A percentile compares a stretch with the other conserved stretches of the same genome.
Conservation (phyloP, 2,329 filamentous ascomycete species). For the Claviceps quebecensis region DNA sequence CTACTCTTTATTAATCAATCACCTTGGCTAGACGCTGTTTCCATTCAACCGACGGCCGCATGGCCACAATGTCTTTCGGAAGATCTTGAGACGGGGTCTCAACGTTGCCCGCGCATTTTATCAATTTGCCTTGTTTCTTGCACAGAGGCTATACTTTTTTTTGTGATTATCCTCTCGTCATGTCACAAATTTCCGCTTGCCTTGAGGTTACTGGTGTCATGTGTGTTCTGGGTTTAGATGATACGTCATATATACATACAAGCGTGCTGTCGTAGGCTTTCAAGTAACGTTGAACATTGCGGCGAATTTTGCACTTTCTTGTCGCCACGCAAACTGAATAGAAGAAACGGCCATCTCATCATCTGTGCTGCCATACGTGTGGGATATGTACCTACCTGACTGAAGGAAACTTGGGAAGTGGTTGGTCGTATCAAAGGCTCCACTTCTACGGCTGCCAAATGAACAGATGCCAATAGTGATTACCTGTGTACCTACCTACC, state of each 20-base stretch:
- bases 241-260: constrained; percentile 16
- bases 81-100: constrained; percentile 7
- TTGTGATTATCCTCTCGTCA: neutral
- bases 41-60: neutral
- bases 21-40: constrained; percentile 5
- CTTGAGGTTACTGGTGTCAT: constrained; percentile 13
- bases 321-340: constrained; percentile 9
- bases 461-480: too few species aligned
- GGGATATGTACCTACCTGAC: too few species aligned
- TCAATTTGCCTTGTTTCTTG: constrained; percentile 1
- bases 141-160: neutral
- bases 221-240: constrained; percentile 11
- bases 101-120: neutral
- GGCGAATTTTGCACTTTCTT: constrained; percentile 17
- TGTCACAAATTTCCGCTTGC: constrained; percentile 16
- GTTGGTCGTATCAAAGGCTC: too few species aligned
- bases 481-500: too few species aligned
- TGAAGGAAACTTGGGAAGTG: too few species aligned
- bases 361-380: neutral
- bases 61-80: neutral
- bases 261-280: constrained; percentile 18
- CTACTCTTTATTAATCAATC: neutral
- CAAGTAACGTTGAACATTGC: neutral
- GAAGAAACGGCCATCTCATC: neutral
- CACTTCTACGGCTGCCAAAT: too few species aligned